phyloP scores from a whole-genome alignment of 192 early-diverging fungal species.

The Phycomyces blakesleeanus region DNA sequence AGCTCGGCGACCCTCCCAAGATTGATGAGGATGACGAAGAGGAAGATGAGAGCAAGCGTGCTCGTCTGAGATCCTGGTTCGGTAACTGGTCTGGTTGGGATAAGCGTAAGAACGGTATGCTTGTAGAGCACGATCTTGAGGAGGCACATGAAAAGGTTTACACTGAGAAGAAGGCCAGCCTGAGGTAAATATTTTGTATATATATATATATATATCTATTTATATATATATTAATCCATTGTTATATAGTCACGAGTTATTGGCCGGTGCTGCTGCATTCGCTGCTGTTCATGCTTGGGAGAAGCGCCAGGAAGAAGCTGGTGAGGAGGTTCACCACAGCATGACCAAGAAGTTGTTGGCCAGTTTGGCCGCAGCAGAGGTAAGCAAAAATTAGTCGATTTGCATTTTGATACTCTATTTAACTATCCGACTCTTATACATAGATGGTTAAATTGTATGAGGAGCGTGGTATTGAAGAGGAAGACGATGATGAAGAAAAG shows the following conservation, averaged over 20 bases:
- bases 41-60: slow-evolving; percentile 16
- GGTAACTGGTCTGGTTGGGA: slow-evolving; percentile 17
- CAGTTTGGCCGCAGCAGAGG: slow-evolving; percentile 14
- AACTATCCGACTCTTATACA: too few relatives aligned
- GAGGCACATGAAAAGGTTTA: slow-evolving; percentile 18
- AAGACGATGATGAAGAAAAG: slow-evolving; percentile 23
- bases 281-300: slow-evolving; percentile 47
- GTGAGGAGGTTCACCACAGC: slow-evolving; percentile 13
- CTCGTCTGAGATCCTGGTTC: slow-evolving; percentile 18
- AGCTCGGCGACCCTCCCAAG: slow-evolving; percentile 9
- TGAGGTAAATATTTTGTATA: slow-evolving; percentile 8
- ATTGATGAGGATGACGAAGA: slow-evolving; percentile 15
- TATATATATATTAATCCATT: not conserved
- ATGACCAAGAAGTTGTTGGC: slow-evolving; percentile 19
- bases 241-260: slow-evolving; percentile 29
- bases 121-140: slow-evolving; percentile 10
- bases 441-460: slow-evolving; percentile 30
- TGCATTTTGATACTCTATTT: too few relatives aligned
- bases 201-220: too few relatives aligned
- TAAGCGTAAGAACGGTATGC: not conserved
- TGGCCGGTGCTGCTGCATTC: slow-evolving; percentile 54
- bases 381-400: too few relatives aligned
- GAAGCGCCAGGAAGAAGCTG: slow-evolving; percentile 21
- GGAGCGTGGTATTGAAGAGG: slow-evolving; percentile 27
- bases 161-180: slow-evolving; percentile 8